Base-by-base conservation (phyloP, 495 filamentous ascomycete species). In the Cairneyella variabilis region DNA sequence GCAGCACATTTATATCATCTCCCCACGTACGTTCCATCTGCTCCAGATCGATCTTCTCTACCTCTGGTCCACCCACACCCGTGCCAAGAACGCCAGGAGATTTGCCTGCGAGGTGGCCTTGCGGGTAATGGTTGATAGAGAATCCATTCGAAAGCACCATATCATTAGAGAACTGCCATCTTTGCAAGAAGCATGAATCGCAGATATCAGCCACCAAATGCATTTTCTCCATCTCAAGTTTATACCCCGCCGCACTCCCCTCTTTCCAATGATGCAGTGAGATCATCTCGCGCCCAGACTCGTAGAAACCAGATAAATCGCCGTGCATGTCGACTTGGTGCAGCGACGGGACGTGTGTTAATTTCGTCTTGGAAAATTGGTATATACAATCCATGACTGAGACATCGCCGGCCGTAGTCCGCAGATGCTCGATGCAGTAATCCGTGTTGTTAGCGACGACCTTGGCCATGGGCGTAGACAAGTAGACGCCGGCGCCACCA, bases 401-500 rank as follows among this genome's bases (percentile, higher is more conserved):
- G 38, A 57, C 44, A 46, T 64, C 62, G 6, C 62, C 62, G 14
- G 56, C 52, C 0, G 60, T 50, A 14, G 56, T 63, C 9, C 60
- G 48, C 7, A 52, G 38, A 40, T 59, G 26, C 27, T 51, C 40
- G 20, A 47, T 58, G 34, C 60, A 63, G 11, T 63, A 56, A 18
- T 56, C 56, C 0, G 32, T 48, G 38, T 61, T 48, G 3, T 59
- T 46, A 21, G 44, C 20, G 3, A 60, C 27, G 3, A 48, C 47
- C 23, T 73, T 68, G 8, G 82, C 76, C 12, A 88, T 71, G 6
- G 83, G 77, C 40, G 75, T 65, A 9, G 78, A 83, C 12, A 90
- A 66, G 53, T 87, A 84, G n/a, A 84, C 72, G 59, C 86, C 86
- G 18, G 83, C 85, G 54, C 85, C 85, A 51, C 85, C 84, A 62